Evolutionary conservation across 2,329 filamentous ascomycete genomes (phyloP), one percentile per base, ranked within the genome.

Genomic region (Beauveria pseudobassiana): DNA sequence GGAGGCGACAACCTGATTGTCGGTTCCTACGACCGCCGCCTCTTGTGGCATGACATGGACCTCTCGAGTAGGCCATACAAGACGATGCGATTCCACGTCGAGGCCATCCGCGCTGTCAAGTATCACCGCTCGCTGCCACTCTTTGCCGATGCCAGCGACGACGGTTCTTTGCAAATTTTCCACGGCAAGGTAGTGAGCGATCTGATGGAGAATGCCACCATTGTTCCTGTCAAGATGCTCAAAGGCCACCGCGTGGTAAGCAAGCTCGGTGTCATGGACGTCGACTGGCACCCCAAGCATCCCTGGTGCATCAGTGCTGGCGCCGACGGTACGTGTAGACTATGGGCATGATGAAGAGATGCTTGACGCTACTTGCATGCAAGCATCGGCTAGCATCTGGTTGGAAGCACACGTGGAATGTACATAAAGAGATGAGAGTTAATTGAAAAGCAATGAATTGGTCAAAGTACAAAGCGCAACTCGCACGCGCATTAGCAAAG

Each of bases 1-100:
- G 90, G 90, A 20, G 95, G 95, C 51, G 93, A 96, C 76, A 97
- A 99, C 72, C 76, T 99, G 61, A 90, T 98, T 63, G 91, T 97
- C 12, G 92, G 93, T 50, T 95, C 92, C 0, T 99, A 98, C 76
- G 95, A 99, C 77, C 87, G 93, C 66, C 87, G 93, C 52, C 81
- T 99, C 3, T 82, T 99, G 38, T 99, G 95, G 95, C 95, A 98
- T 77, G 95, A 99, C 76, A 82, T 98, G 59, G 95, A 99, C 67
- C 85, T 99, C 42, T 95, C 91, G 1, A 87, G 84, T 65, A 86
- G 91, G 55, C 95, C 95, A 0, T 98, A 96, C 81, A 97, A 97
- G 81, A 98, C 93, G 1, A 87, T 99, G 77, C 86, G 95, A 56
- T 99, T 98, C 79, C 95, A 99, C 77, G 79, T 85, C 64, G 90